Conservation (phyloP, 1,284 basidiomycete genomes). For the Peniophora sp. region DNA sequence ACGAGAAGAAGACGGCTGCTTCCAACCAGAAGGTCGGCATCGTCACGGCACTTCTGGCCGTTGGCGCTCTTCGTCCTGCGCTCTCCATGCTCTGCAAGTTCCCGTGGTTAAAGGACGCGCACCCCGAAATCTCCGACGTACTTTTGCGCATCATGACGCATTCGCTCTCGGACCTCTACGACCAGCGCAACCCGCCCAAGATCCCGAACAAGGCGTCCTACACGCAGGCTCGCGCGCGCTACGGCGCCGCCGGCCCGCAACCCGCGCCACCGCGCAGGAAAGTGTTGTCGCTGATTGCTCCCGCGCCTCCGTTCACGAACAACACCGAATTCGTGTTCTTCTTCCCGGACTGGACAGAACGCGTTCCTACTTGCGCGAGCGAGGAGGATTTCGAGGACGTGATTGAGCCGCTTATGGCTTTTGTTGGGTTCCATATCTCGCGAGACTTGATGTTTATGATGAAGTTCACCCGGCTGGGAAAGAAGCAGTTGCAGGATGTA, state of each 20-base stretch:
- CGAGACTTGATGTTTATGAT: conserved; percentile 61
- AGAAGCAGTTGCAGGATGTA: conserved; percentile 31
- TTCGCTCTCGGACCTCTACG: conserved; percentile 66
- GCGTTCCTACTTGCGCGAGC: conserved; percentile 57
- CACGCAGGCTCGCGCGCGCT: conserved; percentile 52
- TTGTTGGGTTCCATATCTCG: conserved; percentile 69
- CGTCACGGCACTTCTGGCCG: conserved; percentile 72
- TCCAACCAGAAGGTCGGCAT: conserved; percentile 83
- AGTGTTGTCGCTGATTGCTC: conserved; percentile 60
- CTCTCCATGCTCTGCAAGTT: conserved; percentile 76
- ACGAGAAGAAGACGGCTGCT: conserved; percentile 32
- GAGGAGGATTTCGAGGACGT: conserved; percentile 67
- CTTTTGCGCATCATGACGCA: conserved; percentile 68
- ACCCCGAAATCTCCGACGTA: conserved; percentile 80
- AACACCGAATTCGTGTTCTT: conserved; percentile 80
- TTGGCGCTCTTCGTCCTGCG: conserved; percentile 78
- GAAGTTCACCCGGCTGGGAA: conserved; percentile 54
- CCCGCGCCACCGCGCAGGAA: conserved; percentile 48
- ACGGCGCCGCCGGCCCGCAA: conserved; percentile 45
- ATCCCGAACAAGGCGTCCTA: conserved; percentile 52
- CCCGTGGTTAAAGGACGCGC: conserved; percentile 80
- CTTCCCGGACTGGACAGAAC: conserved; percentile 76
- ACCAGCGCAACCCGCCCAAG: conserved; percentile 39
- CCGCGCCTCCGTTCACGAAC: conserved; percentile 68
- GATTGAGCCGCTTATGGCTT: conserved; percentile 68